These are phyloP conservation scores for Paracorniculantispora psalliotae DNA, from an alignment of 2,329 filamentous ascomycete genomes.

Conservation along the genomic window DNA sequence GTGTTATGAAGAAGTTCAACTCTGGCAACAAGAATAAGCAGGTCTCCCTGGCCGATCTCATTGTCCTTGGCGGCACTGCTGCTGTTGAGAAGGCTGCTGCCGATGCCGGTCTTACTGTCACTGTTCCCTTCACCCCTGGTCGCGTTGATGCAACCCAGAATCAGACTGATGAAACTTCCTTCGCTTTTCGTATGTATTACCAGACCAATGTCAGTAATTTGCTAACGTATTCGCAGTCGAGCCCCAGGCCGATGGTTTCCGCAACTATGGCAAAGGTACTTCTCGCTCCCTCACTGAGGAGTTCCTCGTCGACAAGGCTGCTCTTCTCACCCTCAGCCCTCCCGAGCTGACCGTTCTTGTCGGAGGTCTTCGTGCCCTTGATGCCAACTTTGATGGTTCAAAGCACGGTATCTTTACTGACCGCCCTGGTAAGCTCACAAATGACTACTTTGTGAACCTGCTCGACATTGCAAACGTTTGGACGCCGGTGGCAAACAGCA, in stretches of 20 bases:
- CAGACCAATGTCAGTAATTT: too few species aligned
- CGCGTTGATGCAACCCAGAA: slow-evolving; percentile 67
- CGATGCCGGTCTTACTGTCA: slow-evolving; percentile 40
- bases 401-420: slow-evolving; percentile 63
- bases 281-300: slow-evolving; percentile 60
- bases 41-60: slow-evolving; percentile 71
- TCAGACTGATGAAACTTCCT: slow-evolving; percentile 63
- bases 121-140: slow-evolving; percentile 68
- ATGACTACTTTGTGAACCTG: slow-evolving; percentile 79
- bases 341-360: slow-evolving; percentile 68
- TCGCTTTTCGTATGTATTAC: slow-evolving; percentile 41
- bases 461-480: slow-evolving; percentile 64
- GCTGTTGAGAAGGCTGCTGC: slow-evolving; percentile 66
- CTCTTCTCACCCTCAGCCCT: slow-evolving; percentile 63
- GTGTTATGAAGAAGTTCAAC: slow-evolving; percentile 8
- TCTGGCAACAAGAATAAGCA: slow-evolving; percentile 58
- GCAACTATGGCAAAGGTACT: slow-evolving; percentile 66
- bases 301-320: slow-evolving; percentile 65
- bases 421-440: slow-evolving; percentile 63
- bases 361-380: slow-evolving; percentile 66
- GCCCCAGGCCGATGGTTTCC: slow-evolving; percentile 70
- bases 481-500: slow-evolving; percentile 32
- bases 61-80: slow-evolving; percentile 67
- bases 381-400: slow-evolving; percentile 68
- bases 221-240: slow-evolving; percentile 38